phyloP scores from a whole-genome alignment of 1,139 yeast species.

The Blastobotrys arbuscula region DNA sequence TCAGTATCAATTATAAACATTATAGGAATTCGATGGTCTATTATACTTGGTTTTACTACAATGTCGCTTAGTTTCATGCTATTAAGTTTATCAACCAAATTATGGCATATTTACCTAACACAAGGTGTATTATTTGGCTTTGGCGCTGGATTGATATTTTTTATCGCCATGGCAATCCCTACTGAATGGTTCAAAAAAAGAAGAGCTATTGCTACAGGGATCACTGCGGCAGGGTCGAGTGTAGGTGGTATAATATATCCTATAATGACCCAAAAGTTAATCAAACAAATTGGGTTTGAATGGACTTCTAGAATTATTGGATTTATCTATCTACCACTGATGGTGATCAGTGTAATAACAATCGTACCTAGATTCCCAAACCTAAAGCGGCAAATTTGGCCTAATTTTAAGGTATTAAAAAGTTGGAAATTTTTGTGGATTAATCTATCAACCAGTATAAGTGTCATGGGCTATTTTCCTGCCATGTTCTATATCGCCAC shows the following conservation, averaged over 20 bases:
- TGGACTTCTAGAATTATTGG: slow-evolving; percentile 49
- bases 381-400: slow-evolving; percentile 15
- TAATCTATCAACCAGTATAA: slow-evolving; percentile 24
- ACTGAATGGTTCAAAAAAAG: slow-evolving; percentile 49
- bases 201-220: slow-evolving; percentile 53
- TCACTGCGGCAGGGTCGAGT: slow-evolving; percentile 57
- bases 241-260: slow-evolving; percentile 60
- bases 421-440: slow-evolving; percentile 18
- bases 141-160: slow-evolving; percentile 36
- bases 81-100: slow-evolving; percentile 45
- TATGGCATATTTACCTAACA: slow-evolving; percentile 51
- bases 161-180: slow-evolving; percentile 24
- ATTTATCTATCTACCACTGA: slow-evolving; percentile 40
- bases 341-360: slow-evolving; percentile 32
- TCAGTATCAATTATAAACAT: slow-evolving; percentile 53
- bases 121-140: slow-evolving; percentile 50
- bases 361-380: slow-evolving; percentile 30
- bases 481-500: slow-evolving; percentile 40
- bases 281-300: slow-evolving; percentile 42
- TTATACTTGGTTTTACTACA: slow-evolving; percentile 41
- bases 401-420: slow-evolving; percentile 20
- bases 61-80: slow-evolving; percentile 45
- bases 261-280: slow-evolving; percentile 36
- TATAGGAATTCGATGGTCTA: slow-evolving; percentile 26
- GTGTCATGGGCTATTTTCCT: slow-evolving; percentile 36